Evolutionary conservation across 1,284 basidiomycete genomes (phyloP), one percentile per base, ranked within the genome.

Genomic region (Ustilago hordei): DNA sequence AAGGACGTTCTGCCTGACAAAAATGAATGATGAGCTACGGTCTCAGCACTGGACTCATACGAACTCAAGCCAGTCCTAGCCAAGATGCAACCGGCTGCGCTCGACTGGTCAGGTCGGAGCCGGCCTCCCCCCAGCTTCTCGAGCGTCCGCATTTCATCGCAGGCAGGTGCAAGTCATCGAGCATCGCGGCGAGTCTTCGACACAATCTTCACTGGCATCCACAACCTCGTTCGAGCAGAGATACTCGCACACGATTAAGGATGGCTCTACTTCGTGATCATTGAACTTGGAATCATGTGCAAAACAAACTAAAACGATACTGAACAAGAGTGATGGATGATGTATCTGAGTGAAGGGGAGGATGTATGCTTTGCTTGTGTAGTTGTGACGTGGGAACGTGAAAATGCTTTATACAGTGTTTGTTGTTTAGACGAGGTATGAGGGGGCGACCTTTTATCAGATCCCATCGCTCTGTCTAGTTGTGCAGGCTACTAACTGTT

Each of bases 391-490:
- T 13, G 9, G n/a, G 19, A n/a, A 28, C 9, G 9, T 9, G 13
- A n/a, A 9, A 12, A n/a, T 45, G 32, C 55, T 58, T 19, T 57
- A 45, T 41, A 45, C 55, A 34, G 39, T 34, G 9, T 57, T 23
- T 15, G 0, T 11, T 31, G 48, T 13, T 4, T 13, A 50, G 28
- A 12, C 4, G 12, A n/a, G 28, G 12, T 32, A 31, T 11, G 15
- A 54, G 35, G 35, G 53, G 53, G 53, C 53, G 53, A 54, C n/a
- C 53, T 54, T 3, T 6, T 17, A 3, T 28, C 7, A 31, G 17
- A 38, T 41, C 23, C 48, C 56, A 45, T 50, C 56, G 17, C 41
- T 32, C 28, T 13, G 3, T 55, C 48, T 63, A 72, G 19, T 67
- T 48, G 34, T 62, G 64, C 3, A 53, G 2, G n/a, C 32, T 41